Percentiles rank a stretch among this genome's conserved stretches.
phyloP scores from a whole-genome alignment of 2,329 filamentous ascomycete species.

The Xylaria sp. region DNA sequence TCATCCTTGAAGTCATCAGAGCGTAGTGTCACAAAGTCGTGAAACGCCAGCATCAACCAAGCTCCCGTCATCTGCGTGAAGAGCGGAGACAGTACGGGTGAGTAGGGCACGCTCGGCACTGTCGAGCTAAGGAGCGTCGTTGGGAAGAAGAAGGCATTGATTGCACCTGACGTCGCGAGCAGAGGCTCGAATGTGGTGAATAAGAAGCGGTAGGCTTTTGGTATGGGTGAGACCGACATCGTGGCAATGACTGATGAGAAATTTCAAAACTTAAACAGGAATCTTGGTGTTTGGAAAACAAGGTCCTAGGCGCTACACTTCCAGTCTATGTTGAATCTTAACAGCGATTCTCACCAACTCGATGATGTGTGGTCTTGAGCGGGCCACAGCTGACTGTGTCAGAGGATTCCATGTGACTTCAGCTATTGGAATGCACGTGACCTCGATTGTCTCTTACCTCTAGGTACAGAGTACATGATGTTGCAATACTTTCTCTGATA shows the following conservation, averaged over 20 bases:
- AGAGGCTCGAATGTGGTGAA: conserved; percentile 41
- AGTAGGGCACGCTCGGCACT: conserved; percentile 37
- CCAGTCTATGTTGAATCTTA: background rate
- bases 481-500: too few species aligned
- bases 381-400: background rate
- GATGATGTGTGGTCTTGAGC: background rate
- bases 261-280: background rate
- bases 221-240: conserved; percentile 36
- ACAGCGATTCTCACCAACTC: background rate
- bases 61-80: conserved; percentile 40
- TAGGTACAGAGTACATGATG: too few species aligned
- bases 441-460: too few species aligned
- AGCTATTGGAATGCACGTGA: background rate
- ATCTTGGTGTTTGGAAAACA: background rate
- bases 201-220: conserved; percentile 36
- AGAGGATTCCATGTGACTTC: background rate
- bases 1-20: conserved; percentile 18
- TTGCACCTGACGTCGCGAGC: conserved; percentile 36
- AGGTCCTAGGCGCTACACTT: background rate
- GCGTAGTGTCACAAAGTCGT: conserved; percentile 39
- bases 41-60: conserved; percentile 41
- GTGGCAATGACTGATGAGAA: conserved; percentile 5
- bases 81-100: conserved; percentile 33
- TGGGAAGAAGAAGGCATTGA: conserved; percentile 37
- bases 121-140: conserved; percentile 26